phyloP scores from a whole-genome alignment of 2,329 filamentous ascomycete species.

The Exophiala phaeomuriformis region DNA sequence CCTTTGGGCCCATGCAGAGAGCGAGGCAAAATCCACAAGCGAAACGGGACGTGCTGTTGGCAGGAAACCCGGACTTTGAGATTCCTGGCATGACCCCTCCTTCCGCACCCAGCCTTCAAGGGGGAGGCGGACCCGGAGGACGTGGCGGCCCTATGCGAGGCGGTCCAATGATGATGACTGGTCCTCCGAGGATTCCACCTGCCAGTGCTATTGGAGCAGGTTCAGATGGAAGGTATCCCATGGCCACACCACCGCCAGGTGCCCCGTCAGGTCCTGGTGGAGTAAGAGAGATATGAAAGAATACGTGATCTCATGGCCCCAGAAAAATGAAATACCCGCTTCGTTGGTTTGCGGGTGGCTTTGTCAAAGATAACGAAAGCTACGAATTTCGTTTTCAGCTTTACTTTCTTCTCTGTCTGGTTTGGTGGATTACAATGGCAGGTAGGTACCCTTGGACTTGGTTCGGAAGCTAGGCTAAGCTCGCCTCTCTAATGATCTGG shows the following conservation, averaged over 20 bases:
- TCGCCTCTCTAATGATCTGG: no score
- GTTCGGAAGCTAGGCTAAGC: no score
- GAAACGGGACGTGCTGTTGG: constrained; percentile 65
- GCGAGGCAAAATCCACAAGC: constrained; percentile 42
- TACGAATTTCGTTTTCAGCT: no score
- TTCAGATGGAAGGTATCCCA: constrained; percentile 15
- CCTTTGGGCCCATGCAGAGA: constrained; percentile 38
- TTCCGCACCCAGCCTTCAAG: constrained; percentile 4
- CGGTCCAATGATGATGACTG: constrained; percentile 12
- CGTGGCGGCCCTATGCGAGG: constrained; percentile 15
- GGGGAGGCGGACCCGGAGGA: constrained; percentile 13
- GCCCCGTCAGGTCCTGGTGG: constrained; percentile 1
- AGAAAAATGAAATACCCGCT: background rate
- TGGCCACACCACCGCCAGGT: constrained; percentile 6
- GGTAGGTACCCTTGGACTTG: no score
- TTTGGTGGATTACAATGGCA: no score
- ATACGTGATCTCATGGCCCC: no score
- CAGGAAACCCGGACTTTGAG: constrained; percentile 79
- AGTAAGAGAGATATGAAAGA: constrained; percentile 10
- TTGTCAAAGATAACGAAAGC: no score
- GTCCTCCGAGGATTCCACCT: constrained; percentile 13
- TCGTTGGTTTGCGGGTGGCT: no score
- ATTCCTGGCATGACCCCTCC: constrained; percentile 45
- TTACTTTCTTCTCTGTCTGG: no score
- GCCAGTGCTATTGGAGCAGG: constrained; percentile 15